Percentiles rank a stretch among this genome's conserved stretches.
phyloP scores from a whole-genome alignment of 2,329 filamentous ascomycete species.

The Alternaria panax region DNA sequence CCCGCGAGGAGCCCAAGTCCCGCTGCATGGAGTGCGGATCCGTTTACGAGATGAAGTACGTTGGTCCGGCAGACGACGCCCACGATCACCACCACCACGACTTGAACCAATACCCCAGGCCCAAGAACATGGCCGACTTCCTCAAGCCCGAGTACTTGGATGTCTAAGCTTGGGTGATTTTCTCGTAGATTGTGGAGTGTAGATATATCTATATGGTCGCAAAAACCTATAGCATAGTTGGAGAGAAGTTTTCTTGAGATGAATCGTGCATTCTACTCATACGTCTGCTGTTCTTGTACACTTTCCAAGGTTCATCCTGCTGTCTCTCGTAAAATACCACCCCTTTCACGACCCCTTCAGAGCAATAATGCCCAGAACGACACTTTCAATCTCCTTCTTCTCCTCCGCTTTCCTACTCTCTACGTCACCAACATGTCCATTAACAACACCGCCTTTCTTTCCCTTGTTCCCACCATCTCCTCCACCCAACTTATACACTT shows the following conservation, averaged over 20 bases:
- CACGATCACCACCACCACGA: slow-evolving; percentile 57
- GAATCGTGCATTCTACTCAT: not conserved
- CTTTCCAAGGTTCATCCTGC: not conserved
- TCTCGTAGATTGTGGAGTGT: slow-evolving; percentile 30
- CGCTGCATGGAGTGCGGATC: slow-evolving; percentile 97
- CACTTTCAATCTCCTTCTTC: slow-evolving; percentile 68
- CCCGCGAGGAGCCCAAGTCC: slow-evolving; percentile 87
- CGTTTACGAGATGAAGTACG: slow-evolving; percentile 97
- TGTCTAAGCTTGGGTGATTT: slow-evolving; percentile 34
- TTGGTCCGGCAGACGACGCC: slow-evolving; percentile 79
- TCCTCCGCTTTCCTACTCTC: slow-evolving; percentile 55
- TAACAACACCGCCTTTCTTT: slow-evolving; percentile 44
- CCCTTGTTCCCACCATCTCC: slow-evolving; percentile 56
- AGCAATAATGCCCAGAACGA: slow-evolving; percentile 80
- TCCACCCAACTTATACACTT: slow-evolving; percentile 82
- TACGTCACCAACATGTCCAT: slow-evolving; percentile 13
- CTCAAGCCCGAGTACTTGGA: slow-evolving; percentile 96
- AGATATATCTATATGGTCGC: slow-evolving; percentile 35
- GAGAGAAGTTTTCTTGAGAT: slow-evolving; percentile 28
- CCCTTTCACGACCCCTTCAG: slow-evolving; percentile 64
- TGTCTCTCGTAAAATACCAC: not conserved
- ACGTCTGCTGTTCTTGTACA: not conserved
- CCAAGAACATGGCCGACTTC: slow-evolving; percentile 96
- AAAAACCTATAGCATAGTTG: slow-evolving; percentile 46
- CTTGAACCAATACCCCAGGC: slow-evolving; percentile 65